Percentiles rank a stretch among this genome's conserved stretches.
These are phyloP conservation scores for Yamadazyma trypodendri DNA, from an alignment of 1,139 yeast genomes.

Conservation along the genomic window DNA sequence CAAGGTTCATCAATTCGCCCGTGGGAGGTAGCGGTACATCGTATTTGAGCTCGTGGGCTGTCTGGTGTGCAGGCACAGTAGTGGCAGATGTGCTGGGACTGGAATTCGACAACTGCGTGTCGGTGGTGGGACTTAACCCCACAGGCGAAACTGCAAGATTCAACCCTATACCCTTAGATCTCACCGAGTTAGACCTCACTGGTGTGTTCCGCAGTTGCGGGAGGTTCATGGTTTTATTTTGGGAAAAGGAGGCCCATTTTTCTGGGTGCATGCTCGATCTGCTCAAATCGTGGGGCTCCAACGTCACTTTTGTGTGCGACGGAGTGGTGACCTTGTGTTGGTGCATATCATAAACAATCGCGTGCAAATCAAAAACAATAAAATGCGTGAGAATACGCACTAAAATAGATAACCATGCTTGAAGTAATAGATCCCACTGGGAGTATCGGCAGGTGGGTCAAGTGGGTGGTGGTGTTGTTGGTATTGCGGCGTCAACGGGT, in stretches of 20 bases:
- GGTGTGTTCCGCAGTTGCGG: constrained; percentile 5
- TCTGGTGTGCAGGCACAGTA: no score
- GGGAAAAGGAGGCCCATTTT: constrained; percentile 7
- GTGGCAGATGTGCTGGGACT: no score
- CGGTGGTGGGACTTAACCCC: constrained; percentile 8
- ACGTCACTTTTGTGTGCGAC: constrained; percentile 5
- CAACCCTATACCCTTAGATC: constrained; percentile 29
- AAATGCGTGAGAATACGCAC: no score
- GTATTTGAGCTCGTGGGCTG: constrained; percentile 18
- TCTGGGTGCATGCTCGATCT: not conserved
- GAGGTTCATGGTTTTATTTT: constrained; percentile 9
- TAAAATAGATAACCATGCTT: not conserved
- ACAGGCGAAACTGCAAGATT: constrained; percentile 34
- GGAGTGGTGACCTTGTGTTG: constrained; percentile 9
- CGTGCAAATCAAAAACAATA: not conserved
- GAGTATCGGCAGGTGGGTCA: constrained; percentile 24
- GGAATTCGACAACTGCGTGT: no score
- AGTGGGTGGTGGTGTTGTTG: constrained; percentile 29
- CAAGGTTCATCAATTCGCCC: constrained; percentile 30
- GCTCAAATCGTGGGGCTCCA: not conserved
- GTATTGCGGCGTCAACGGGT: constrained; percentile 27
- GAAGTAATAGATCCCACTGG: not conserved
- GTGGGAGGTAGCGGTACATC: constrained; percentile 34
- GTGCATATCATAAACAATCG: not conserved
- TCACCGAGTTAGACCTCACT: constrained; percentile 13